Evolutionary conservation across 805 yeast species (phyloP), one percentile per base, ranked within the genome.

Genomic region (Saccharomycopsis schoenii): DNA sequence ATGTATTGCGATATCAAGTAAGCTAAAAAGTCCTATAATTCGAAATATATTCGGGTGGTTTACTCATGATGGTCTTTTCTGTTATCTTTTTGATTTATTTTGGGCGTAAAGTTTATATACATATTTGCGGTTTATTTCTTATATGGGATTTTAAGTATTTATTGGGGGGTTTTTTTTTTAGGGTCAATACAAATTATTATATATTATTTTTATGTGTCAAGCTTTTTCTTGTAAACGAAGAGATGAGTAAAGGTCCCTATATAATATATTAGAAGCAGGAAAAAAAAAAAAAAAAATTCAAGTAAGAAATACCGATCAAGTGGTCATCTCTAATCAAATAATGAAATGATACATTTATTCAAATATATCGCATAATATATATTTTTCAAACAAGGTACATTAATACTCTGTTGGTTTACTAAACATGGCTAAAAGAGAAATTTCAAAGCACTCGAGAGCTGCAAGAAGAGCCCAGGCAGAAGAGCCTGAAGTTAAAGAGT

Each of bases 1-100:
- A 64, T 91, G 97, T 71, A 96, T 96, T 1, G 79, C 79, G 86
- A 60, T 77, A 80, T 58, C 77, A 76, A 66, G 73, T 85, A 17
- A 74, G 76, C 66, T 89, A 88, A 0, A 65, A 62, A 11, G 77
- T 81, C 77, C 66, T 10, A 15, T 59, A 24, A 37, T 87, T 43
- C 74, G 83, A 42, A 71, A 73, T 57, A 24, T 81, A 0, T 66
- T 86, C 36, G 78, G 82, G 62, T 70, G 76, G 59, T 43, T 82
- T 1, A 82, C 84, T 6, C 82, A 85, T 83, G 84, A 86, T 56
- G 89, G 89, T 9, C 80, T 83, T 25, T 68, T 81, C 24, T 84
- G 89, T 64, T 79, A 72, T 63, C 58, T 82, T 4, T 77, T 81
- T 72, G 85, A 83, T 66, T 72, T 74, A 61, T 60, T 81, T 4